These are phyloP conservation scores for Colletotrichum salicis DNA, from an alignment of 2,329 filamentous ascomycete genomes.

Conservation along the genomic window DNA sequence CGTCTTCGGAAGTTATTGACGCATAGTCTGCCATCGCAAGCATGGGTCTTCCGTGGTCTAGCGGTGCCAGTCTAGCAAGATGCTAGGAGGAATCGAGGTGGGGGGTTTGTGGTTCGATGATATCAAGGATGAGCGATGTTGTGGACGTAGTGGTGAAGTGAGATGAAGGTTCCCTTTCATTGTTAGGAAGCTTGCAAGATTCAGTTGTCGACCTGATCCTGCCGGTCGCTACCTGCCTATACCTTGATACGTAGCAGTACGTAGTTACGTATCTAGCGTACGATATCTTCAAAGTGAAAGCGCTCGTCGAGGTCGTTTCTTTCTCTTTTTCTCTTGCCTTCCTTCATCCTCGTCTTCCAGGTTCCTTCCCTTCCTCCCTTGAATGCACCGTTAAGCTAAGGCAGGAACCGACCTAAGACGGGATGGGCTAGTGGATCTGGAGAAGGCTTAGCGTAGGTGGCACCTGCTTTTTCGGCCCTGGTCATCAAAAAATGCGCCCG, in stretches of 20 bases:
- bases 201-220: background rate
- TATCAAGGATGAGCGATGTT: background rate
- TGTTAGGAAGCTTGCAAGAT: background rate
- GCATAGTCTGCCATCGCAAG: background rate
- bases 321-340: background rate
- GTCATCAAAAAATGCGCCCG: conserved; percentile 2
- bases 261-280: background rate
- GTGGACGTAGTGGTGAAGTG: background rate
- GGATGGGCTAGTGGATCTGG: background rate
- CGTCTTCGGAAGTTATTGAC: background rate
- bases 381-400: conserved; percentile 9
- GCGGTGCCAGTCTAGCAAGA: background rate
- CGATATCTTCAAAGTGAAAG: background rate
- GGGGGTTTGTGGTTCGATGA: background rate
- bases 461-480: background rate
- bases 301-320: background rate
- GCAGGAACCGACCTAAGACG: background rate
- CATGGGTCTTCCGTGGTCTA: background rate
- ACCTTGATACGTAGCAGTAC: background rate
- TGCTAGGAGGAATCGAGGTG: background rate
- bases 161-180: background rate
- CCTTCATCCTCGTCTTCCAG: background rate
- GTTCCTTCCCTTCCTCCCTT: background rate
- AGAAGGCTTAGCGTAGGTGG: background rate
- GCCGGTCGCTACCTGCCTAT: too few relatives aligned